Base-by-base conservation (phyloP, 2,329 filamentous ascomycete species). In the Pestalotiopsis sp. region DNA sequence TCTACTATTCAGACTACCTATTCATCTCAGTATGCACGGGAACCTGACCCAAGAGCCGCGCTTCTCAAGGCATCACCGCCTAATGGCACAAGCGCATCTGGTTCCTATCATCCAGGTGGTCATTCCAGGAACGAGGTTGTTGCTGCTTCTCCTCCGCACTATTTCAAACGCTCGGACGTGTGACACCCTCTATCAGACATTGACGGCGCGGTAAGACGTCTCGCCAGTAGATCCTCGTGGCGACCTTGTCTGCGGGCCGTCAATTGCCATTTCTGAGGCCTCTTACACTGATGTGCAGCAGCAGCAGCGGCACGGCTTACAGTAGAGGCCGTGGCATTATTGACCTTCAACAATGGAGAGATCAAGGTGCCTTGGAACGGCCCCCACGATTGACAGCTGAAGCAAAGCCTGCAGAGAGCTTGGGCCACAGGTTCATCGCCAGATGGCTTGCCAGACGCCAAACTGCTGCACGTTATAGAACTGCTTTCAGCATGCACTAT, bases 361-460 rank as follows among this genome's bases (percentile, higher is more conserved):
- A 36, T 23, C 52, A 58, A n/a, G 52, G 3, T n/a, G 52, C 5
- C 41, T 27, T 25, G 57, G 23, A 9, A 59, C 14, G 23, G 23
- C 57, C 57, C 23, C 23, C 57, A 25, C 17, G 57, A 17, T 13
- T 36, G 17, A 17, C 25, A 62, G 31, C 36, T 62, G 56, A n/a
- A 20, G 31, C 59, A 62, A 31, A 41, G 17, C n/a, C 59, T 62
- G 59, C 31, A n/a, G 38, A 62, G 59, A 41, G 31, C 59, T 62
- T 23, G 59, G 59, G 31, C 59, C 59, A 62, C 5, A 36, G 12
- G 59, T 62, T 62, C 31, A 31, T 20, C 27, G 14, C 31, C 59
- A 36, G n/a, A 20, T 20, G n/a, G 12, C 25, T 59, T 39, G 25
- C 13, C 25, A 13, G 25, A 20, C 25, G 38, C 31, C 31, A 36